Evolutionary conservation across 441 rosid species (phyloP), one percentile per base, ranked within the genome.

Genomic region (Gossypium davidsonii): DNA sequence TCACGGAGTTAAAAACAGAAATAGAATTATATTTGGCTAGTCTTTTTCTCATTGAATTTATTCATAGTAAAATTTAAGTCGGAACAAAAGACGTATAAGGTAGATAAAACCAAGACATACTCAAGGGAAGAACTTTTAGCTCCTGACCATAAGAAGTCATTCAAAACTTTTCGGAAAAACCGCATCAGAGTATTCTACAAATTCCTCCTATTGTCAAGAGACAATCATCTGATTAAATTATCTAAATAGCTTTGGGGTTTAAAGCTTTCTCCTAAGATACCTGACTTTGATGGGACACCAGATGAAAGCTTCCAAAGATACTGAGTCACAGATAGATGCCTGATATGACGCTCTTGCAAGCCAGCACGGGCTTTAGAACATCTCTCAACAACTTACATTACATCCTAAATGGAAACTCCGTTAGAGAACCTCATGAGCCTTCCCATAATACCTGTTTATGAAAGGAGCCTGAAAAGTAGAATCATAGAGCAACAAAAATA

Each of bases 401-500:
- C 15, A 20, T 56, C 53, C 37, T 37, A 0, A 66, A 58, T 4
- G 10, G 25, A 8, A 49, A 44, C 8, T 28, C 28, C 9, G 71
- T 88, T 83, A 90, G 37, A 91, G 81, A 73, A 90, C 76, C 75
- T 88, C 85, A 0, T 88, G 91, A 10, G 97, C 97, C 79, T 85
- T 88, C 34, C 97, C 84, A 1, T 90, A 91, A 42, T 91, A 91
- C 75, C 97, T 80, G 86, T 91, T 91, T 76, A 91, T 86, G 78
- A 87, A 88, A 6, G 83, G 75, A 37, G 83, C 82, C 97, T 91
- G 91, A 88, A 78, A 76, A 48, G 59, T 2, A 58, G 65, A 72
- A 67, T 48, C 42, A 31, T 46, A 14, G 2, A 63, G 51, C 49
- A 44, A 26, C 8, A 2, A 67, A 48, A 58, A 2, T 39, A 37